Evolutionary conservation across 805 yeast species (phyloP).

Genomic region (Sugiyamaella smithiae): DNA sequence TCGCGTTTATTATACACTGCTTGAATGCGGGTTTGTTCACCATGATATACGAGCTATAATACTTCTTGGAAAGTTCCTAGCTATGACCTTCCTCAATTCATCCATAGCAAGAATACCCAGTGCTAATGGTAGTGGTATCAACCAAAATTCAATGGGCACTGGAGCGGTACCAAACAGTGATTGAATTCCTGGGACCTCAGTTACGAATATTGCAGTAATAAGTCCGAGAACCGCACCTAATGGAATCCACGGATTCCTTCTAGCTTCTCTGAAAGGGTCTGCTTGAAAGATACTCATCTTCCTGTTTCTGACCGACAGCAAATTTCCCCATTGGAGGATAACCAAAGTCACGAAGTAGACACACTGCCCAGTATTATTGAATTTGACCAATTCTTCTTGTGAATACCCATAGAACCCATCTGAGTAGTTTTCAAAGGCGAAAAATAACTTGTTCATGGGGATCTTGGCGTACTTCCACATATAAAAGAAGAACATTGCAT

Average conservation of each 20-base stretch:
- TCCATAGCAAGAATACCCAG: constrained; percentile 40
- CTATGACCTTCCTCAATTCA: constrained; percentile 41
- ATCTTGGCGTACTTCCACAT: constrained; percentile 39
- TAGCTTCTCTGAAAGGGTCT: constrained; percentile 38
- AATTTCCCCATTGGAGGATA: constrained; percentile 46
- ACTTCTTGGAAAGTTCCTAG: constrained; percentile 40
- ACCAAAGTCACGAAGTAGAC: constrained; percentile 49
- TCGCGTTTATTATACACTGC: too few species aligned
- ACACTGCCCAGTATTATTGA: constrained; percentile 39
- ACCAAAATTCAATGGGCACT: constrained; percentile 47
- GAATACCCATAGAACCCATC: constrained; percentile 24
- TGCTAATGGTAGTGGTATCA: constrained; percentile 48
- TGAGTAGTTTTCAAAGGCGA: constrained; percentile 37
- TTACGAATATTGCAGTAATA: constrained; percentile 41
- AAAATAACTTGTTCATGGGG: constrained; percentile 36
- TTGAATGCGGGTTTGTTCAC: too few species aligned
- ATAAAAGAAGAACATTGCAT: constrained; percentile 39
- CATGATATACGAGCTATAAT: constrained; percentile 43
- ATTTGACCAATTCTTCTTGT: constrained; percentile 26
- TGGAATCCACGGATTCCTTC: constrained; percentile 24
- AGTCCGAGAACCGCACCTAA: constrained; percentile 39
- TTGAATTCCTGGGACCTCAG: constrained; percentile 43
- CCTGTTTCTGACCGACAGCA: constrained; percentile 44
- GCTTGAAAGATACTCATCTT: constrained; percentile 43
- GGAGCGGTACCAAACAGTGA: constrained; percentile 36